A percentile compares a stretch with the other conserved stretches of the same genome.
phyloP scores from a whole-genome alignment of 2,329 filamentous ascomycete species.

The Tolypocladium tropicale region DNA sequence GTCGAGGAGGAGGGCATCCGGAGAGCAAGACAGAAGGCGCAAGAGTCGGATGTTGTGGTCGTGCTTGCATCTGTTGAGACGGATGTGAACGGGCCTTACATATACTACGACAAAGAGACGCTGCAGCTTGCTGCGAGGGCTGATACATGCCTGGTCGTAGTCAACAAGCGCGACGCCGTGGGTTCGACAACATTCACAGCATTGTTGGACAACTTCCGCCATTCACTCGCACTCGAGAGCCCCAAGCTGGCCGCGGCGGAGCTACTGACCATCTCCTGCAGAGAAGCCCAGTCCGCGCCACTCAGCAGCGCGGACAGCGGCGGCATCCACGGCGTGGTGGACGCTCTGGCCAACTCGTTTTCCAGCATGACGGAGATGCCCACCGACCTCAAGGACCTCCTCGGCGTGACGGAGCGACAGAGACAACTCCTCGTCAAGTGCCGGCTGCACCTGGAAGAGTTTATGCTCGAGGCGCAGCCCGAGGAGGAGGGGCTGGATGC shows the following conservation, averaged over 20 bases:
- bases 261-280: slow-evolving; percentile 58
- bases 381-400: slow-evolving; percentile 66
- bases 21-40: slow-evolving; percentile 69
- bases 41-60: slow-evolving; percentile 77
- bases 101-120: slow-evolving; percentile 45
- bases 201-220: slow-evolving; percentile 31
- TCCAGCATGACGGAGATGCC: slow-evolving; percentile 59
- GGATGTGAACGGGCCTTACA: slow-evolving; percentile 26
- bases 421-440: slow-evolving; percentile 70
- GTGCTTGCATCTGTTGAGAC: slow-evolving; percentile 67
- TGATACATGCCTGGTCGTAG: slow-evolving; percentile 38
- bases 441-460: slow-evolving; percentile 59
- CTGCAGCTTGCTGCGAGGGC: slow-evolving; percentile 40
- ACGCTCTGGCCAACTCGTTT: slow-evolving; percentile 59
- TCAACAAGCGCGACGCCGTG: slow-evolving; percentile 53
- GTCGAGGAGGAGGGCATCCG: slow-evolving; percentile 88
- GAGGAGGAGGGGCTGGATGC: slow-evolving; percentile 36
- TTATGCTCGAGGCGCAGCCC: slow-evolving; percentile 48
- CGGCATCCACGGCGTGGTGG: slow-evolving; percentile 58
- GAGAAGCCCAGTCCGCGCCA: slow-evolving; percentile 33
- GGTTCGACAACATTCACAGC: slow-evolving; percentile 19
- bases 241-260: slow-evolving; percentile 21
- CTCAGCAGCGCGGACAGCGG: slow-evolving; percentile 39
- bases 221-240: slow-evolving; percentile 6
- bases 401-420: slow-evolving; percentile 87